phyloP scores from a whole-genome alignment of 768 basidiomycete species.

The Mycena capillaripes region DNA sequence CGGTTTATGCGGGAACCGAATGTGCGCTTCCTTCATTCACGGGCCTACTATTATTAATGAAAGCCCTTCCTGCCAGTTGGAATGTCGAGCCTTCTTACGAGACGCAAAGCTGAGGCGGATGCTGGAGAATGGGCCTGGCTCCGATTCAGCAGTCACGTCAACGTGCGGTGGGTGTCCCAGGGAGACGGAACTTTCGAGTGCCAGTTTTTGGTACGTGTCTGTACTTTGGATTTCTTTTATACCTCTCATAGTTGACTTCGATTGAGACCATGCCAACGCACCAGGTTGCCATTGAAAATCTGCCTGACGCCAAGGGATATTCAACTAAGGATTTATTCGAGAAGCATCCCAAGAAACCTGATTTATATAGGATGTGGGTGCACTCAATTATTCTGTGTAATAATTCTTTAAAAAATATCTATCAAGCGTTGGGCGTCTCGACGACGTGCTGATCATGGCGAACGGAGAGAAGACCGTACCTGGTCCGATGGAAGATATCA shows the following conservation, averaged over 20 bases:
- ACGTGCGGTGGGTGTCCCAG: constrained; percentile 51
- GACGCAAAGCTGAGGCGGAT: constrained; percentile 31
- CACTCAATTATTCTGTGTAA: neutral
- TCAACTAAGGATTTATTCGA: constrained; percentile 45
- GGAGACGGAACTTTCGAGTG: constrained; percentile 47
- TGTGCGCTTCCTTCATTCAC: constrained; percentile 7
- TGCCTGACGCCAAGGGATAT: constrained; percentile 43
- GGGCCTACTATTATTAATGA: too few species aligned
- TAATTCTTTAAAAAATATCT: neutral
- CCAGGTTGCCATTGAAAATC: constrained; percentile 51
- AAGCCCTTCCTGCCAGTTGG: constrained; percentile 31
- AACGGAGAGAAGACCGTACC: neutral
- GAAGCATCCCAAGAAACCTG: constrained; percentile 47
- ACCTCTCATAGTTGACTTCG: neutral
- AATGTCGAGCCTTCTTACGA: constrained; percentile 30
- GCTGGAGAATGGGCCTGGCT: constrained; percentile 49
- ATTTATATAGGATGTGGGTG: constrained; percentile 44
- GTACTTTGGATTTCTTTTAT: neutral
- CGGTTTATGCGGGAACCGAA: constrained; percentile 56
- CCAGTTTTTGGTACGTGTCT: neutral
- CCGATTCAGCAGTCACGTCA: constrained; percentile 39
- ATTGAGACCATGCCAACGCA: constrained; percentile 45
- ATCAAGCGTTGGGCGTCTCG: neutral
- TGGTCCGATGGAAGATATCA: neutral
- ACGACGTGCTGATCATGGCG: neutral